Evolutionary conservation across 75 land plant species (phyloP), one percentile per base, ranked within the genome.

Genomic region (Chamaecyparis obtusa): DNA sequence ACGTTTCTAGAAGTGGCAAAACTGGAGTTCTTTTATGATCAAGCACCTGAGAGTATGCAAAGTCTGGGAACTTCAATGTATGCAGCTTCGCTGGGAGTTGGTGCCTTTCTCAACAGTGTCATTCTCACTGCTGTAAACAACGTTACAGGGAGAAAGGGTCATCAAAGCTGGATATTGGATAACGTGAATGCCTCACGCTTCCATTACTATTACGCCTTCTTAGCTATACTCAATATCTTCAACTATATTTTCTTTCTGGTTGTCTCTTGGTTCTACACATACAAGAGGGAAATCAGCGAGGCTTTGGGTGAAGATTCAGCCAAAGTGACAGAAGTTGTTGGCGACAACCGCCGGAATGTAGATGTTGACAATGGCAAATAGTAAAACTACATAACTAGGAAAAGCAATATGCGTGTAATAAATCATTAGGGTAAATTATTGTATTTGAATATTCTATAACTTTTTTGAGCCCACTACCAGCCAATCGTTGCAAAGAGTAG

Each of bases 11-110:
- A 89, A 48, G 93, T 91, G 0, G 94, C 91, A 2, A 91, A 91
- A 86, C 83, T 93, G 56, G 95, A 95, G 89, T 95, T 95, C 86
- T 95, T 95, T 91, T 94, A 95, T 84, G 94, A 93, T 69, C 94
- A 95, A 54, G 92, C 91, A 1, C 95, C 97, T 9, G 93, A 94
- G 72, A 86, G 88, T 37, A 90, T 91, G 91, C 86, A 88, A 46
- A 88, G 91, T 71, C 35, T 91, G 51, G 71, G 71, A 67, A 67
- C 15, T 2, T 51, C 55, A 51, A 13, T 51, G 16, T 14, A 51
- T 14, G 55, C 55, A 51, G 55, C 55, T 1, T 13, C 55, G 16
- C 55, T 51, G 55, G 55, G 55, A 13, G 55, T 51, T 13, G 55
- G 55, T 51, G n/a, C 71, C 24, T 67, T 67, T 67, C 71, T 67